These are phyloP conservation scores for Colletotrichum musicola DNA, from an alignment of 2,329 filamentous ascomycete species.

Conservation along the genomic window DNA sequence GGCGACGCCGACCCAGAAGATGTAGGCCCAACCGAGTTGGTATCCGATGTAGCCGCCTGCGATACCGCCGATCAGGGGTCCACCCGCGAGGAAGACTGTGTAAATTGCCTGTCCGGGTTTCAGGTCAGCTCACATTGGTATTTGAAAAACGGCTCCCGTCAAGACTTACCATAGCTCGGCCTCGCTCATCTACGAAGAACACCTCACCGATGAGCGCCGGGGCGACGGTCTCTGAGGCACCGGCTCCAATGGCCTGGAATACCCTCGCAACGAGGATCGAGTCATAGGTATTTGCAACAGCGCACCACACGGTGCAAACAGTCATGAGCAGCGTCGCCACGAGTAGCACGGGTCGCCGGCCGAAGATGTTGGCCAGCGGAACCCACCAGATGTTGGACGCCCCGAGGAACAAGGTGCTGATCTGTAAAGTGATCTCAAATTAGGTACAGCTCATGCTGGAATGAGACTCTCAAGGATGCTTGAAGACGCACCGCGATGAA, in stretches of 20 bases:
- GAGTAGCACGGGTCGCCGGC: conserved; percentile 49
- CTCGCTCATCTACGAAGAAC: conserved; percentile 52
- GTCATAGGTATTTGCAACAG: conserved; percentile 41
- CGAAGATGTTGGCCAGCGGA: conserved; percentile 51
- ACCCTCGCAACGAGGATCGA: conserved; percentile 46
- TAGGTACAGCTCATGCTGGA: too few relatives aligned
- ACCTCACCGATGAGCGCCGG: conserved; percentile 51
- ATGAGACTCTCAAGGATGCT: too few relatives aligned
- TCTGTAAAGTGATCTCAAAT: too few relatives aligned
- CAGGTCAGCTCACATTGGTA: neutral
- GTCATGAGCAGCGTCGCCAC: conserved; percentile 46
- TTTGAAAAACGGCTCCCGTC: too few relatives aligned
- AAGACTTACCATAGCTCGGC: conserved; percentile 47
- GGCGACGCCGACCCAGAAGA: conserved; percentile 49
- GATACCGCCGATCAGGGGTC: conserved; percentile 50
- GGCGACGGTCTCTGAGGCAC: conserved; percentile 50
- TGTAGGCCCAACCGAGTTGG: conserved; percentile 47
- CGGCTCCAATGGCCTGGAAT: conserved; percentile 50
- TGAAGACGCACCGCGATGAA: conserved; percentile 51
- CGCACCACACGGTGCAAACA: conserved; percentile 45
- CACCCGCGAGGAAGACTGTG: conserved; percentile 47
- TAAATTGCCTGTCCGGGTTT: conserved; percentile 45
- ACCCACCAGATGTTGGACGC: conserved; percentile 52
- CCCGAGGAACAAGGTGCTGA: conserved; percentile 50
- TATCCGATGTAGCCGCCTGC: conserved; percentile 52